Conservation (phyloP, 805 yeast genomes). For the Ogataea pignaliae region DNA sequence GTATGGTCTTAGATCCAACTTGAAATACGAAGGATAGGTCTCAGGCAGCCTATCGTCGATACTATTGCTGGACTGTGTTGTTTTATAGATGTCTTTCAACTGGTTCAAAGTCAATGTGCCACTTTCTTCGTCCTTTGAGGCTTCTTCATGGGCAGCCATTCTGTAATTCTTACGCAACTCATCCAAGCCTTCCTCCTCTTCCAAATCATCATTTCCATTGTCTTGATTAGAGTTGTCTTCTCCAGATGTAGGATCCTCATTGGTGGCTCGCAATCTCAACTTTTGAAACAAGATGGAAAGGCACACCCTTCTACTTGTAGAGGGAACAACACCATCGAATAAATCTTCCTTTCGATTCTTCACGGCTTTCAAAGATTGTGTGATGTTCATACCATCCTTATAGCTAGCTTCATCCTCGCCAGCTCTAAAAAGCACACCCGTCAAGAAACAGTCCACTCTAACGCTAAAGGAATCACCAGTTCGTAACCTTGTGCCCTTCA, state of each 20-base stretch:
- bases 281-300: conserved; percentile 13
- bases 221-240: conserved; percentile 48
- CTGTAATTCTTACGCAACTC: conserved; percentile 11
- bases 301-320: conserved; percentile 3
- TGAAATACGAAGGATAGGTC: conserved; percentile 54
- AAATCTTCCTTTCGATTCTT: neutral
- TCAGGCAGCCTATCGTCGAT: conserved; percentile 56
- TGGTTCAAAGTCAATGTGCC: conserved; percentile 56
- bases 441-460: conserved; percentile 62
- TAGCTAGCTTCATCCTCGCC: conserved; percentile 7
- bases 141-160: conserved; percentile 3
- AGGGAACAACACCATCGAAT: neutral
- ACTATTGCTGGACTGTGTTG: conserved; percentile 43
- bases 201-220: conserved; percentile 38
- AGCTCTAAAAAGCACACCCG: conserved; percentile 15
- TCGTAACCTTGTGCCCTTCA: conserved; percentile 49
- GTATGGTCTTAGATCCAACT: conserved; percentile 60
- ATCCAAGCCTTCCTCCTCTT: conserved; percentile 11
- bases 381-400: conserved; percentile 1
- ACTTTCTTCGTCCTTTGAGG: conserved; percentile 7
- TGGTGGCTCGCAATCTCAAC: conserved; percentile 7
- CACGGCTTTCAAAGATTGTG: conserved; percentile 4
- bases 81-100: conserved; percentile 65
- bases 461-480: conserved; percentile 75
- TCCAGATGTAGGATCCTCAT: conserved; percentile 25